phyloP scores from a whole-genome alignment of 2,329 filamentous ascomycete species.

The Taxawa tesnikishii region DNA sequence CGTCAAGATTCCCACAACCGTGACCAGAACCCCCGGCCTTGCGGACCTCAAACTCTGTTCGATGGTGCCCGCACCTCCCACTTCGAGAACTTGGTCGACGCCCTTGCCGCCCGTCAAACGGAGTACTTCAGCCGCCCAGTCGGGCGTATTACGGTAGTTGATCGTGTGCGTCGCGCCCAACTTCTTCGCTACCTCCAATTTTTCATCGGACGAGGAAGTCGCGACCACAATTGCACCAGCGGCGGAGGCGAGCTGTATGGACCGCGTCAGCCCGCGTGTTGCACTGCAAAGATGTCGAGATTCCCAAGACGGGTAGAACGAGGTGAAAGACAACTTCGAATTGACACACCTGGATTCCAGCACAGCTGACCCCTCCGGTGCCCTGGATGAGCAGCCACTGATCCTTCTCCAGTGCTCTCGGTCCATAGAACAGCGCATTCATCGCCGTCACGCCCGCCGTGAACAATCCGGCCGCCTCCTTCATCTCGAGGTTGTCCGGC shows the following conservation, averaged over 20 bases:
- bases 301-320: no score
- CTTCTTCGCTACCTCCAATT: constrained; percentile 31
- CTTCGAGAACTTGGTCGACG: constrained; percentile 36
- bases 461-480: constrained; percentile 24
- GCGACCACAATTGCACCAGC: constrained; percentile 39
- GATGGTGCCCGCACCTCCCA: constrained; percentile 34
- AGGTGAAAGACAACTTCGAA: no score
- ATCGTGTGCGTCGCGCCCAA: constrained; percentile 47
- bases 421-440: no score
- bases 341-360: no score
- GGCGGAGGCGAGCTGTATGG: no score
- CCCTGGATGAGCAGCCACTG: constrained; percentile 26
- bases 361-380: constrained; percentile 15
- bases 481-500: constrained; percentile 25
- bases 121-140: constrained; percentile 50
- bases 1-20: constrained; percentile 17
- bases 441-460: constrained; percentile 35
- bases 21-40: constrained; percentile 24
- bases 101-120: constrained; percentile 28
- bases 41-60: constrained; percentile 25
- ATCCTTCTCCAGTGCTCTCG: no score
- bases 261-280: no score
- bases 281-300: no score
- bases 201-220: constrained; percentile 12
- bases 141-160: constrained; percentile 46